Evolutionary conservation across 2,329 filamentous ascomycete genomes (phyloP), one percentile per base, ranked within the genome.

Genomic region (Aspergillus persii): DNA sequence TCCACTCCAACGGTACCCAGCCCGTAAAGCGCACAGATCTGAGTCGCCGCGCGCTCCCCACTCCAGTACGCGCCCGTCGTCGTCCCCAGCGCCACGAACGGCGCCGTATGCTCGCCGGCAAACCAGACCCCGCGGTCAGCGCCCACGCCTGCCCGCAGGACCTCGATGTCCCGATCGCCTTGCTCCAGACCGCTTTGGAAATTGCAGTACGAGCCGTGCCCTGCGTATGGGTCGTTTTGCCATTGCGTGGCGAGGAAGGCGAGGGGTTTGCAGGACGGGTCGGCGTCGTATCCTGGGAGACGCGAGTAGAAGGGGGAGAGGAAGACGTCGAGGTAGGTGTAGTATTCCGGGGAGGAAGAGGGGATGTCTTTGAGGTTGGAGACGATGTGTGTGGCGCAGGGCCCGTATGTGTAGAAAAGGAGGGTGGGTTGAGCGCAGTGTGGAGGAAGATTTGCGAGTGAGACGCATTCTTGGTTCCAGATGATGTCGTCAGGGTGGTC

Each of bases 51-150:
- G 23, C 83, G 84, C 78, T 96, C 91, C 1, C 93, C 93, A 72
- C 90, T 92, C 91, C 91, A 96, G 74, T 92, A 97, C 9, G 94
- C 94, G 0, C 94, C 94, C 0, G 92, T 96, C 11, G 89, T 90
- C 4, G 93, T 97, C 0, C 93, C 94, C 61, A 97, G 75, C 9
- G 90, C 92, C 30, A 96, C 87, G 78, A 96, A 96, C 4, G 93
- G 92, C 56, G 91, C 89, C 26, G 92, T 96, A 76, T 96, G 92
- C 76, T 96, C 92, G 0, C 92, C 92, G 0, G 92, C 92, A 64
- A 96, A 81, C 92, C 92, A 96, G 8, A 96, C 71, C 0, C 90
- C 87, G 26, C 86, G 79, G 11, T 85, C 86, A 23, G 64, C 33
- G 1, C 77, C 78, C 49, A 82, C 68, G 0, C 84, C 84, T 2